Base-by-base conservation (phyloP, 148 eudicot species). In the Persicaria maculosa region DNA sequence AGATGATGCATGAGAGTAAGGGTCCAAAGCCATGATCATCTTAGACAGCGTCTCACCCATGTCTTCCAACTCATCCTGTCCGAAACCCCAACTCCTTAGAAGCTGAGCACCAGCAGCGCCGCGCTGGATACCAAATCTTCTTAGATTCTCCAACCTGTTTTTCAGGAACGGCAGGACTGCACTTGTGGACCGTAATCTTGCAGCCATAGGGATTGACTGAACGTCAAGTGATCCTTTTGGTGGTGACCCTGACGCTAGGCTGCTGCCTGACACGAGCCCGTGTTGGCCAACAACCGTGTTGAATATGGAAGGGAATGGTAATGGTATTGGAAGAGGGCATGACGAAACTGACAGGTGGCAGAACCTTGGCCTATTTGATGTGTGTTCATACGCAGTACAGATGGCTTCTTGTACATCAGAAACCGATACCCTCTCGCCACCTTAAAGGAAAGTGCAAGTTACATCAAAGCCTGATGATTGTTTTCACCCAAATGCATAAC, bases 271-370 rank as follows among this genome's bases (percentile, higher is more conserved):
- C 36, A 92, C 76, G 81, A 89, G 91, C 4, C 97, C 99, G 44
- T 77, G 74, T 73, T 87, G 83, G 68, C 96, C 91, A 31, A 95
- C 87, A 52, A 47, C 79, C 52, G 80, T 80, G 4, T 83, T 80
- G 75, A 90, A 92, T 80, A 95, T 90, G 52, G 93, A 85, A 50
- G 97, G 97, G 70, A 87, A 95, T 16, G 97, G 97, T 67, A 95
- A 87, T 9, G 97, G 97, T 59, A 95, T 89, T 1, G 99, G 97
- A 54, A 95, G 92, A 80, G 97, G 94, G 73, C 92, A 92, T 40
- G 77, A 84, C 65, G 94, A 81, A 22, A 81, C 84, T 7, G 93
- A 90, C 61, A 90, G 80, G 74, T 92, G 92, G 57, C 90, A 92
- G 84, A 88, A 92, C 75, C 82, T 87, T 44, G 97, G 96, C 78